Evolutionary conservation across 2,329 filamentous ascomycete species (phyloP).

Genomic region (Penicillium sp.): DNA sequence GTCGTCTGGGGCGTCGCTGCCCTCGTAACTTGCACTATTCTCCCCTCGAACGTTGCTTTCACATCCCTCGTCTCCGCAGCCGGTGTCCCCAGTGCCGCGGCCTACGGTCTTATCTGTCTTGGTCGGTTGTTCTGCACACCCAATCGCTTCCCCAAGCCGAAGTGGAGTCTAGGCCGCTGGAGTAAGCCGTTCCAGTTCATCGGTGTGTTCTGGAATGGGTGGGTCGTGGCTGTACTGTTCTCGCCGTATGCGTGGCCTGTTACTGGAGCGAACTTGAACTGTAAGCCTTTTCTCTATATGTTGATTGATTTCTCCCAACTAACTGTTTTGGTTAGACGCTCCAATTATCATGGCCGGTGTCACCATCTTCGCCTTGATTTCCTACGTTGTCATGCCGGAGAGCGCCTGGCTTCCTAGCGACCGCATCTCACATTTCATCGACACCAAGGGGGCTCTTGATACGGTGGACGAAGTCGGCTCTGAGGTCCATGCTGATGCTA

Average conservation of each 20-base stretch:
- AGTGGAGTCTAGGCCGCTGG: constrained; percentile 46
- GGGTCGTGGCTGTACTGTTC: constrained; percentile 48
- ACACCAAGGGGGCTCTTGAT: constrained; percentile 33
- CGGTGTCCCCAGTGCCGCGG: constrained; percentile 50
- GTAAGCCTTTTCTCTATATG: constrained; percentile 23
- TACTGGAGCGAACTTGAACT: constrained; percentile 43
- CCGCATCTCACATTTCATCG: constrained; percentile 44
- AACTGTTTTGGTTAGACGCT: constrained; percentile 34
- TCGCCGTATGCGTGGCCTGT: constrained; percentile 48
- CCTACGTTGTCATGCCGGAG: constrained; percentile 48
- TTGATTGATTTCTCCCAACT: neutral
- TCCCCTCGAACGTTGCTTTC: constrained; percentile 53
- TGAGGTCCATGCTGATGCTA: constrained; percentile 4
- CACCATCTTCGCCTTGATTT: constrained; percentile 47
- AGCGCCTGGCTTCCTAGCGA: constrained; percentile 46
- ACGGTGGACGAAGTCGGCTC: constrained; percentile 27
- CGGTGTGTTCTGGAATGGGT: constrained; percentile 48
- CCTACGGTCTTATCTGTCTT: constrained; percentile 51
- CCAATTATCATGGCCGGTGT: constrained; percentile 51
- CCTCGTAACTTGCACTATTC: constrained; percentile 55
- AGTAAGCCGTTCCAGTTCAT: constrained; percentile 49
- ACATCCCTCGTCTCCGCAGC: constrained; percentile 53
- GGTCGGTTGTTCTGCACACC: constrained; percentile 48
- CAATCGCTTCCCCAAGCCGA: constrained; percentile 28
- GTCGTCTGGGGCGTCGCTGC: constrained; percentile 55